Evolutionary conservation across 192 early-diverging fungal genomes (phyloP), one percentile per base, ranked within the genome.

Genomic region (Podila verticillata): DNA sequence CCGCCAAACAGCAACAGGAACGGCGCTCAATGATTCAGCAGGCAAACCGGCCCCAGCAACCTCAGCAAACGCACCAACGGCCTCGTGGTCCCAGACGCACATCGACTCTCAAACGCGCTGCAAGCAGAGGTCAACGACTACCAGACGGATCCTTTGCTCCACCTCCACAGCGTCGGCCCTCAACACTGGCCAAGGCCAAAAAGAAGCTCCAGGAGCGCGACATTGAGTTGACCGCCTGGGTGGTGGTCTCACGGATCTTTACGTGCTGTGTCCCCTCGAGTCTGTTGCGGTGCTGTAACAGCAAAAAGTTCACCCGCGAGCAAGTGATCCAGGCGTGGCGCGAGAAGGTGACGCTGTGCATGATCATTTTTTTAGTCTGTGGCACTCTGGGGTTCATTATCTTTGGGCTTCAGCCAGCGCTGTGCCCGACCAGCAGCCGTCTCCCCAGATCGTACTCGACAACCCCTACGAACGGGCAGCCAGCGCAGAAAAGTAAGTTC

Each of bases 321-420:
- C 84, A 84, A 48, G 75, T 79, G 9, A 57, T 72, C 30, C 88
- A 89, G 61, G 88, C 88, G 24, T 89, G 88, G 88, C 66, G 87
- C 73, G 88, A 89, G 66, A 89, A 89, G 65, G 86, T 89, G 22
- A 80, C 88, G 7, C 72, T 88, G 10, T 84, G 80, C 29, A 70
- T 84, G 26, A 71, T 88, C 51, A 83, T 87, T 48, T 12, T 66
- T 17, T 60, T 85, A 12, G 69, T 82, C 49, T 85, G 84, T 34
- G 60, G 72, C 17, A 15, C 65, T 19, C 57, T 86, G 24, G 83
- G 81, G 4, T 87, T 84, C 63, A 29, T 89, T 6, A 88, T 85
- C n/a, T 88, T 88, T 74, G 88, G 84, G 1, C 51, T 89, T 10
- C 36, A 70, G 7, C 48, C 49, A 19, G 57, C 66, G 28, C 26